Base-by-base conservation (phyloP, 1,284 basidiomycete species). In the Pascua guehoae region DNA sequence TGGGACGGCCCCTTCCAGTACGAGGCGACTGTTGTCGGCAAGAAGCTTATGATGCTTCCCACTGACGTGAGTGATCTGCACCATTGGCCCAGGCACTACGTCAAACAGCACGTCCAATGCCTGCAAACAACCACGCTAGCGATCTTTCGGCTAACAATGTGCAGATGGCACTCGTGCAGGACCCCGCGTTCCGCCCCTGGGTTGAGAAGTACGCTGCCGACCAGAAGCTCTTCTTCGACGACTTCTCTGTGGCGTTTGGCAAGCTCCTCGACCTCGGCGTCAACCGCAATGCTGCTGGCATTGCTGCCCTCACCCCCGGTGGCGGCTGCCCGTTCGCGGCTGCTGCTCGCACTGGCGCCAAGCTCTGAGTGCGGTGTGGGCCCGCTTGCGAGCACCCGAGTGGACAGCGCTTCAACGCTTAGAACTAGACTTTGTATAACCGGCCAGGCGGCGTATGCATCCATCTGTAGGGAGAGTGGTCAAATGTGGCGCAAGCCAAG, bases 21-120 rank as follows among this genome's bases (percentile, higher is more conserved):
- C 54, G 73, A 76, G 59, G 77, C 79, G 40, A 73, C 71, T 1
- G 74, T 78, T 10, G 74, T 77, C 8, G 79, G 79, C 18, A 75
- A 76, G 55, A 77, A 79, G 49, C 71, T 83, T 39, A 83, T 83
- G 81, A 81, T 83, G 79, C 75, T 83, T 5, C 81, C 81, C n/a
- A 79, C 78, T 36, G 77, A 79, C 63, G 66, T 77, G 52, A 66
- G 74, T 53, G 24, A 32, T 32, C 24, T 1, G 15, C 17, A 32
- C 24, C 24, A 32, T 7, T 3, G 24, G 24, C 24, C 24, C 24
- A 32, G 24, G 24, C 24, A 32, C 24, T 32, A 32, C 24, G 4
- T 8, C 16, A 24, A 8, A 43, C n/a, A 14, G 8, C 41, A 61
- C 37, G 18, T 36, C 17, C 24, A 32, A 32, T 3, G 24, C 16